These are phyloP conservation scores for Colletotrichum eleusines DNA, from an alignment of 2,329 filamentous ascomycete species.

Conservation along the genomic window DNA sequence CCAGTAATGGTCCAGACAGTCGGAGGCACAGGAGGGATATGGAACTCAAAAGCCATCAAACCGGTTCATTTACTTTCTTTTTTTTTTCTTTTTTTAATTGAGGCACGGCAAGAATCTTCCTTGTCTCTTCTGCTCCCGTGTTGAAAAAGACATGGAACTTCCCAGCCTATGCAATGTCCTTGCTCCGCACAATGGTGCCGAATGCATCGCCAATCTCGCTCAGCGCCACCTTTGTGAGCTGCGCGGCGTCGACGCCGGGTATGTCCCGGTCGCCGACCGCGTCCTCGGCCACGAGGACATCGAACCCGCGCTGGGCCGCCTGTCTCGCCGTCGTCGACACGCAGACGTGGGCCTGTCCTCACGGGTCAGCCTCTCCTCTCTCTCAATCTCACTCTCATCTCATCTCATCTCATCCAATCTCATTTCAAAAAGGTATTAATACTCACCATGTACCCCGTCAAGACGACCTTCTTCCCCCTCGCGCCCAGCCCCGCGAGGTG, in stretches of 20 bases:
- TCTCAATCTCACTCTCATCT: too few species aligned
- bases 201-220: conserved; percentile 73
- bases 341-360: conserved; percentile 70
- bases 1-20: background rate
- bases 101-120: too few species aligned
- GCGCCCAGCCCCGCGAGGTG: conserved; percentile 60
- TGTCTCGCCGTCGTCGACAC: conserved; percentile 73
- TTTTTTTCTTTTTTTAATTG: too few species aligned
- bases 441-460: conserved; percentile 69
- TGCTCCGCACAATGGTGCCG: conserved; percentile 66
- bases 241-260: conserved; percentile 68
- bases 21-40: background rate
- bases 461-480: conserved; percentile 70
- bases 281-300: conserved; percentile 72
- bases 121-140: background rate
- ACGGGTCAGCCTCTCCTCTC: background rate
- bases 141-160: too few species aligned
- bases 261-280: conserved; percentile 76
- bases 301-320: conserved; percentile 70
- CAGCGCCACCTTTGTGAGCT: conserved; percentile 64
- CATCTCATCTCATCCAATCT: too few species aligned
- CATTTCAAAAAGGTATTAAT: too few species aligned
- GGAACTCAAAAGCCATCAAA: background rate
- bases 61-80: too few species aligned
- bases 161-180: conserved; percentile 42